Base-by-base conservation (phyloP, 2,329 filamentous ascomycete genomes). In the Sporothrix brunneoviolacea region DNA sequence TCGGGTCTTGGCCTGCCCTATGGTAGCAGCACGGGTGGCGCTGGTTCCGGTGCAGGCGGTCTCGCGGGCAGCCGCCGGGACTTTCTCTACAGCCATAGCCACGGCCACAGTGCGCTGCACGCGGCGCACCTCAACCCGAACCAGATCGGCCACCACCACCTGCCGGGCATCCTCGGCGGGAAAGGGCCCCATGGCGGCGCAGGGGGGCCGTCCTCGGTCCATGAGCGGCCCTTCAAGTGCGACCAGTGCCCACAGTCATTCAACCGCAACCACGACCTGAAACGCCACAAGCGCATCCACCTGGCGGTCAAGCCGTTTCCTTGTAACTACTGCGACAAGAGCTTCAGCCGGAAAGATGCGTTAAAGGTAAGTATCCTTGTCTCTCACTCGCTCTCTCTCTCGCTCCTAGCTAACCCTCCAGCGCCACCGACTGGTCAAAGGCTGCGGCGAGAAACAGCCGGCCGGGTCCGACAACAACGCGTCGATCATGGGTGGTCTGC, bases 231-330 rank as follows among this genome's bases (percentile, higher is more conserved):
- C 0, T 97, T 95, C 74, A 91, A 91, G 68, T 98, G 93, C 65
- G 90, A 97, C 59, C 79, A 87, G 63, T 98, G 93, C 62, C 82
- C 87, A 0, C 89, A 95, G 65, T 91, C 88, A 33, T 98, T 98
- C 71, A 97, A 95, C 66, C 78, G 93, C 4, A 97, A 97, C 58
- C 93, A 97, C 63, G 93, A 97, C 63, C 68, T 97, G 60, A 98
- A 98, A 70, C 80, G 93, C 46, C 93, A 98, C 67, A 95, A 95
- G 74, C 76, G 90, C 44, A 97, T 97, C 53, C 93, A 98, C 67
- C 70, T 97, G 52, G 88, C 90, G 0, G 88, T 97, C 36, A 98
- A 98, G 74, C 93, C 93, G 0, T 97, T 91, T 66, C 91, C 91
- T 0, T 98, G 93, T 65, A 80, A 74, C 7, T 85, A 86, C 62